Base-by-base conservation (phyloP, 495 filamentous ascomycete species). In the Xylaria telfairii region DNA sequence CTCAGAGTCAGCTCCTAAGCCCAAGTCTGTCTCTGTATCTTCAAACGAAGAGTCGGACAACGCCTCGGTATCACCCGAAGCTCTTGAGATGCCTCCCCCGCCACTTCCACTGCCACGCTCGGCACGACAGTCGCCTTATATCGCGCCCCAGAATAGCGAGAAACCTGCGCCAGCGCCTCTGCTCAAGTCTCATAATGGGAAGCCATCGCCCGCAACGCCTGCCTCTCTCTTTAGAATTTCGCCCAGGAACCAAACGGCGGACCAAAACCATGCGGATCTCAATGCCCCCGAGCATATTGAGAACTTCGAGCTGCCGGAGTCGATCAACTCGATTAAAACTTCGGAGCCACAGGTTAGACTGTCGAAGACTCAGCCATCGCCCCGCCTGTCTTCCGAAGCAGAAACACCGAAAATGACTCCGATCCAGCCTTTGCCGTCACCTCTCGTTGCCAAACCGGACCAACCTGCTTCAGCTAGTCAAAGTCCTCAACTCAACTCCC, bases 161-260 rank as follows among this genome's bases (percentile, higher is more conserved):
- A 74, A 66, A 53, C 37, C 69, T 24, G 61, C 56, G 13, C 71
- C 73, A 44, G 60, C 69, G 32, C 41, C 75, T 19, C 69, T 68
- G 32, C 34, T 76, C 8, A 74, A 75, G 54, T 61, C 78, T 19
- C 71, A 80, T 9, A 76, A 78, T 8, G 79, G 80, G 6, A 75
- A 80, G 10, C 79, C 79, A 39, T 86, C 85, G 10, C 90, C 93
- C 19, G 93, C 92, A 24, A 96, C 93, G 2, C 93, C 93, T 0
- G 92, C 93, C 19, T 94, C 93, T n/a, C 79, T 97, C 70, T 95
- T 97, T 90, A 91, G 89, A 62, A 73, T 85, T 37, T 85, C 84
- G 28, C 85, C 86, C 13, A 82, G 76, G 61, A 80, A 79, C 41
- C 82, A 75, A 64, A 70, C 76, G 0, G 70, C 76, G 3, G 72